Conservation (phyloP, 2,329 filamentous ascomycete species). For the Cercospora citrullina region DNA sequence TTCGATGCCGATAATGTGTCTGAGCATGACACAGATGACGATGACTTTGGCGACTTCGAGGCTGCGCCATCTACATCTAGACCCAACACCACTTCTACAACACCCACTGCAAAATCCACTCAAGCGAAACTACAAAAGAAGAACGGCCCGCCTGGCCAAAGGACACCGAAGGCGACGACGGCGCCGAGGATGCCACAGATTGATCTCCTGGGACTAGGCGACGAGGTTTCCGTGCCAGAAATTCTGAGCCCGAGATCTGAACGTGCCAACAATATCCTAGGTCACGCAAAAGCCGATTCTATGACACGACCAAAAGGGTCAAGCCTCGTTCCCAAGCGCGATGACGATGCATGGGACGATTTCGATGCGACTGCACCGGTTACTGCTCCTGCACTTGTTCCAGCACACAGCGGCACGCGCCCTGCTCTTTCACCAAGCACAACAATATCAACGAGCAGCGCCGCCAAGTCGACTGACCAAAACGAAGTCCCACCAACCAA, state of each 20-base stretch:
- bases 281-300: constrained; percentile 19
- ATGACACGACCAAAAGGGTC: constrained; percentile 15
- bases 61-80: constrained; percentile 11
- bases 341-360: constrained; percentile 46
- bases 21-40: constrained; percentile 34
- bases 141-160: background rate
- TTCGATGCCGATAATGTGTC: constrained; percentile 38
- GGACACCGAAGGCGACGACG: background rate
- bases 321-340: constrained; percentile 12
- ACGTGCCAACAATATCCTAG: constrained; percentile 16
- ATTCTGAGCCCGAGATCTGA: constrained; percentile 18
- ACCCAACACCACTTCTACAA: background rate
- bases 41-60: constrained; percentile 40
- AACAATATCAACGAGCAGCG: background rate
- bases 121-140: constrained; percentile 15
- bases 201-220: constrained; percentile 36
- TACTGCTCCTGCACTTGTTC: background rate
- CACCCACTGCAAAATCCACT: background rate
- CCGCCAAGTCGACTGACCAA: background rate
- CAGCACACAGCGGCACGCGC: background rate
- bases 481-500: constrained; percentile 67
- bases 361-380: constrained; percentile 39
- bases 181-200: constrained; percentile 23
- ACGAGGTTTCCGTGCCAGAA: constrained; percentile 22
- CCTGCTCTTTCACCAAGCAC: background rate